phyloP scores from a whole-genome alignment of 768 basidiomycete genomes.

The Ramaria rubella region DNA sequence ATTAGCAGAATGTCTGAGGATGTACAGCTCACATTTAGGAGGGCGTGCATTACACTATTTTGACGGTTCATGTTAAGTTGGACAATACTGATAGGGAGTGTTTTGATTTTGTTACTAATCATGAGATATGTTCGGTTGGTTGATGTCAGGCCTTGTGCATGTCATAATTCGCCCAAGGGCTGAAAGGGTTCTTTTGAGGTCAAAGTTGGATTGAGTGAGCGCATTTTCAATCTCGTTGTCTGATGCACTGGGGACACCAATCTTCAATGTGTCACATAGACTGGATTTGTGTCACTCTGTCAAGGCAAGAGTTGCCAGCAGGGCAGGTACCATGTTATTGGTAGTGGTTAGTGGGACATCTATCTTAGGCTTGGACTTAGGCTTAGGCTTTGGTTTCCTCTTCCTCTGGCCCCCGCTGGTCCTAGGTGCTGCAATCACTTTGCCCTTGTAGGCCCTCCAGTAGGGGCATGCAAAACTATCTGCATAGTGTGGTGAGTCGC shows the following conservation, averaged over 20 bases:
- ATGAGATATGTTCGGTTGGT: background rate
- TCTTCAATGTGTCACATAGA: background rate
- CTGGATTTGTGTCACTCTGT: background rate
- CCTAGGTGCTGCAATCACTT: background rate
- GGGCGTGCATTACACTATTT: constrained; percentile 1
- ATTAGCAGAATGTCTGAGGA: constrained; percentile 11
- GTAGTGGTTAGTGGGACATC: background rate
- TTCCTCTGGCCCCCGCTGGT: background rate
- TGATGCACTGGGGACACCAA: background rate
- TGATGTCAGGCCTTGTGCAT: background rate
- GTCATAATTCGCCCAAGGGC: background rate
- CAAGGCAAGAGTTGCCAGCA: background rate
- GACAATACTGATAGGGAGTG: constrained; percentile 1
- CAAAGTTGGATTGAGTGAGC: background rate
- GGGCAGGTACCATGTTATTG: background rate
- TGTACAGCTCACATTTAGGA: background rate
- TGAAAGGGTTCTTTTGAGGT: background rate
- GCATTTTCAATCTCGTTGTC: background rate
- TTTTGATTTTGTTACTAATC: background rate
- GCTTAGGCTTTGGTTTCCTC: background rate
- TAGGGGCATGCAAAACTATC: too few relatives aligned
- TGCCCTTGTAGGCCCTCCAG: background rate
- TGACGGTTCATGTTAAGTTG: constrained; percentile 11
- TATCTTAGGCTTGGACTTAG: background rate
- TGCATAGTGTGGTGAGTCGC: background rate